Conservation (phyloP, 2,329 filamentous ascomycete species). For the Drechslerella coelobrocha region DNA sequence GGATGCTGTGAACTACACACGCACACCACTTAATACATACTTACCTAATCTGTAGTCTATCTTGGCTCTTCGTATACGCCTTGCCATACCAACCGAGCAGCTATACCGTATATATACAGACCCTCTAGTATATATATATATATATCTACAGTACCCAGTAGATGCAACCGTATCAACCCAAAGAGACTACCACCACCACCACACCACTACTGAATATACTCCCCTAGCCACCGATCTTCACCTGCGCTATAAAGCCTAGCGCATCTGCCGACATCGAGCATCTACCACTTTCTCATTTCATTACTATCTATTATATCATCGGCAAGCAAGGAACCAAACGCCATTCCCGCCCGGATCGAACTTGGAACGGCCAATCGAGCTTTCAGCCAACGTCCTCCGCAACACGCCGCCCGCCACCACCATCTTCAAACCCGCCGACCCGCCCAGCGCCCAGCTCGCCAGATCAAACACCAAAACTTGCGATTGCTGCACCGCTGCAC, state of each 20-base stretch:
- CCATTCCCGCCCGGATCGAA: conserved; percentile 25
- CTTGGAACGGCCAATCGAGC: conserved; percentile 22
- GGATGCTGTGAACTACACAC: too few relatives aligned
- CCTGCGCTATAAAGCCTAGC: too few relatives aligned
- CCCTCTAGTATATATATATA: too few relatives aligned
- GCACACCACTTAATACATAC: too few relatives aligned
- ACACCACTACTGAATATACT: too few relatives aligned
- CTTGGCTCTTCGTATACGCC: neutral
- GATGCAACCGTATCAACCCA: too few relatives aligned
- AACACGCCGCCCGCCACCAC: conserved; percentile 18
- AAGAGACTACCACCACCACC: too few relatives aligned
- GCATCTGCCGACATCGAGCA: too few relatives aligned
- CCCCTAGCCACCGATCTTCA: too few relatives aligned
- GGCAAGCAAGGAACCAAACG: conserved; percentile 32
- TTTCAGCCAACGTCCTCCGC: conserved; percentile 30
- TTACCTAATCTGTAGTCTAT: too few relatives aligned
- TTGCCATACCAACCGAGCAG: neutral
- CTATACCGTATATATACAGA: neutral
- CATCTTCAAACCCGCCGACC: conserved; percentile 14
- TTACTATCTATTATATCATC: neutral
- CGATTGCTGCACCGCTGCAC: neutral
- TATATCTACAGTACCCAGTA: too few relatives aligned
- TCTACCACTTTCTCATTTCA: too few relatives aligned
- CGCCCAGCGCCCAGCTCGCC: neutral
- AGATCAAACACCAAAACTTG: neutral